These are phyloP conservation scores for Trichoderma arundinaceum DNA, from an alignment of 2,329 filamentous ascomycete species.

Conservation along the genomic window DNA sequence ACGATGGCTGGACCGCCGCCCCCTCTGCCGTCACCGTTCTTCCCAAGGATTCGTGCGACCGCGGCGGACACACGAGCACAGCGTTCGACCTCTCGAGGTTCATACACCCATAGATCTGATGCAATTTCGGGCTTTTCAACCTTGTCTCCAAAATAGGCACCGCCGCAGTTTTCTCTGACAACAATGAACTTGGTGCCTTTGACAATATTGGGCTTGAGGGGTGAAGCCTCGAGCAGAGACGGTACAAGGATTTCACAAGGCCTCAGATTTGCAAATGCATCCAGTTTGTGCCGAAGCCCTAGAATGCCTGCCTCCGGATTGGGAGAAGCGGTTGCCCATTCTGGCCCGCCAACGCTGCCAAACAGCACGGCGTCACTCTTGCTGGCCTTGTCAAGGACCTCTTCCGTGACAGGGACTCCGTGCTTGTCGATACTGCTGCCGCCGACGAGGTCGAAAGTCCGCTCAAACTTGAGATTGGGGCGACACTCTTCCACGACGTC, in stretches of 20 bases:
- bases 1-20: constrained; percentile 48
- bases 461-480: constrained; percentile 41
- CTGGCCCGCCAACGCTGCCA: constrained; percentile 55
- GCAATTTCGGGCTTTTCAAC: constrained; percentile 50
- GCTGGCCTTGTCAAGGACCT: constrained; percentile 49
- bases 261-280: constrained; percentile 58
- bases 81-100: constrained; percentile 52
- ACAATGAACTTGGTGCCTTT: constrained; percentile 55
- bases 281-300: constrained; percentile 47
- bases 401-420: constrained; percentile 51
- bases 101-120: constrained; percentile 56
- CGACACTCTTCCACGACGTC: constrained; percentile 47
- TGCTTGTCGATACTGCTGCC: constrained; percentile 53
- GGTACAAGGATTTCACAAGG: constrained; percentile 55
- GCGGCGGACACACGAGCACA: constrained; percentile 53
- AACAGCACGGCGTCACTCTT: constrained; percentile 54
- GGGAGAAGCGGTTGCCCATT: constrained; percentile 50
- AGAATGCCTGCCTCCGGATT: constrained; percentile 54
- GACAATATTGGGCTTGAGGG: constrained; percentile 53
- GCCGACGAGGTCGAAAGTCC: constrained; percentile 40
- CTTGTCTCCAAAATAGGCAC: constrained; percentile 57
- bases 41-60: constrained; percentile 47
- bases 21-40: constrained; percentile 36
- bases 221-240: constrained; percentile 48
- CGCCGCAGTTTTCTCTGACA: constrained; percentile 57